Percentiles rank a stretch among this genome's conserved stretches.
These are phyloP conservation scores for Antarctomyces pellizariae DNA, from an alignment of 495 filamentous ascomycete genomes.

Conservation along the genomic window DNA sequence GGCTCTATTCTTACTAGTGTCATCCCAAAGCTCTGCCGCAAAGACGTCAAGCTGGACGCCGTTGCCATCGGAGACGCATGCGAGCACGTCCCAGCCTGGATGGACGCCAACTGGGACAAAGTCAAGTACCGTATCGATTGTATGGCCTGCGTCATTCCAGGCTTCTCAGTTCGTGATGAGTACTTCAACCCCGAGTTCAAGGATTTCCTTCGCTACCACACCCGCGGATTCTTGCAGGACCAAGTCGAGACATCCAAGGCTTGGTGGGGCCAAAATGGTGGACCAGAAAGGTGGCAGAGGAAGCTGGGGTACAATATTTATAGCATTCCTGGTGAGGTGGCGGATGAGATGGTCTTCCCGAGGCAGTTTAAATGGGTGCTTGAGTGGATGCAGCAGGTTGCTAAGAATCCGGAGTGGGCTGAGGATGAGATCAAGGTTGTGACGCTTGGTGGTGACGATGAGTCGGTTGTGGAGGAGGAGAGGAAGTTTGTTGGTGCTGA, in stretches of 20 bases:
- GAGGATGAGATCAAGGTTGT: constrained; percentile 4
- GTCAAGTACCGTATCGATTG: constrained; percentile 16
- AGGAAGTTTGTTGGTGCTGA: constrained; percentile 1
- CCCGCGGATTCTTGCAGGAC: no score
- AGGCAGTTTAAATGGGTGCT: constrained; percentile 15
- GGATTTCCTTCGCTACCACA: no score
- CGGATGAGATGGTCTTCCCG: constrained; percentile 20
- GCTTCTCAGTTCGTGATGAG: background rate
- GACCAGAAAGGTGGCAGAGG: background rate
- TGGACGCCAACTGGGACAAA: constrained; percentile 30
- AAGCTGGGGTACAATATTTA: background rate
- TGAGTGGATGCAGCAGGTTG: constrained; percentile 22
- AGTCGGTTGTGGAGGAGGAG: background rate
- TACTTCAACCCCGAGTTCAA: no score
- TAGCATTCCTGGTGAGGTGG: background rate
- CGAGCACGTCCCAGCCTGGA: no score
- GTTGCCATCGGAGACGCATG: constrained; percentile 31
- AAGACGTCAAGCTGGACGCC: constrained; percentile 32
- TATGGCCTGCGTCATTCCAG: constrained; percentile 12
- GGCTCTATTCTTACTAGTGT: constrained; percentile 37
- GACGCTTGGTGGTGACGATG: background rate
- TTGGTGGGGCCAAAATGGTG: no score
- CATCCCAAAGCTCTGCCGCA: constrained; percentile 20
- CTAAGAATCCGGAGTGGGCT: constrained; percentile 4
- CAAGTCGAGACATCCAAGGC: no score